These are phyloP conservation scores for Saccharomycopsis lassenensis DNA, from an alignment of 805 yeast species.

Conservation along the genomic window DNA sequence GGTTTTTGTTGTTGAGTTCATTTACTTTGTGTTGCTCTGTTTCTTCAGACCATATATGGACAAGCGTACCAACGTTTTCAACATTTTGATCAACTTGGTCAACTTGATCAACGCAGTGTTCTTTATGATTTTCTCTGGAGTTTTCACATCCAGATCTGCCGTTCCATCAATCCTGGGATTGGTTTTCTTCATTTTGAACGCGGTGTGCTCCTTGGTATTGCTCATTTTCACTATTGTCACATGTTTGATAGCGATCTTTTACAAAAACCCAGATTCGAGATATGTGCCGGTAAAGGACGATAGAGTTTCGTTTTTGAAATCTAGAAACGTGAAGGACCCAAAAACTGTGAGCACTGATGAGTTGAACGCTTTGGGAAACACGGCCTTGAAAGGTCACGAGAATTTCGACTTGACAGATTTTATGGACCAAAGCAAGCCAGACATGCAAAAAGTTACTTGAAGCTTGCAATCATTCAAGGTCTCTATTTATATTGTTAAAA, in stretches of 20 bases:
- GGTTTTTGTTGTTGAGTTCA: constrained; percentile 64
- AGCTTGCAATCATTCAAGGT: too few relatives aligned
- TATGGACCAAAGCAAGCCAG: too few relatives aligned
- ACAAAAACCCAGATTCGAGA: constrained; percentile 89
- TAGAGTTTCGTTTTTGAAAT: constrained; percentile 88
- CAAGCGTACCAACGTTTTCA: constrained; percentile 87
- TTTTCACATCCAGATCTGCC: constrained; percentile 72
- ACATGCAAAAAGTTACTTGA: too few relatives aligned
- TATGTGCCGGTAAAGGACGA: constrained; percentile 97
- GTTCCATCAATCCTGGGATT: constrained; percentile 91
- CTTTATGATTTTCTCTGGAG: constrained; percentile 78
- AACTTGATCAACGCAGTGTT: constrained; percentile 76
- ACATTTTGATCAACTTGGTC: constrained; percentile 60
- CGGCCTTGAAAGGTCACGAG: constrained; percentile 17
- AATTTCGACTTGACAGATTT: too few relatives aligned
- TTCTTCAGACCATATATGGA: constrained; percentile 86
- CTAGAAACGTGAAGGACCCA: constrained; percentile 34
- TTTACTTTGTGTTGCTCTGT: constrained; percentile 54
- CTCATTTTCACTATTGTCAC: constrained; percentile 80
- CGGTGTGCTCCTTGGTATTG: constrained; percentile 73
- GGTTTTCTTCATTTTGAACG: constrained; percentile 81
- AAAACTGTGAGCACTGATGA: constrained; percentile 16
- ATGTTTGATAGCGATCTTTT: constrained; percentile 71
- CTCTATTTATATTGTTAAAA: too few relatives aligned
- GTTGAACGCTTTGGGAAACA: constrained; percentile 16